Conservation (phyloP, 192 early-diverging fungal species). For the Backusella australiensis region DNA sequence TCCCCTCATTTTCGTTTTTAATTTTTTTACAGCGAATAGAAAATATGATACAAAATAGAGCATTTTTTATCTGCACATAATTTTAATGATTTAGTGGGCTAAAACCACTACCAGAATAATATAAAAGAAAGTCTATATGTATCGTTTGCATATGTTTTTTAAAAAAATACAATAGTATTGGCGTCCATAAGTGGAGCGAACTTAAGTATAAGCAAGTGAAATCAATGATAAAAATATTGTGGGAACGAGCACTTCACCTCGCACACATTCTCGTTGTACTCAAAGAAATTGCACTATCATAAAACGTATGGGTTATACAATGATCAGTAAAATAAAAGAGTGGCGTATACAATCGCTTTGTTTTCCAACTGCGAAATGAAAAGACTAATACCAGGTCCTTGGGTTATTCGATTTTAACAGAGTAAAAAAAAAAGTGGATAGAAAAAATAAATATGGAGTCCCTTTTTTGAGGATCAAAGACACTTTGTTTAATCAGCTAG, state of each 20-base stretch:
- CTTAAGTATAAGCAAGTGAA: background rate
- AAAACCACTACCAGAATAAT: background rate
- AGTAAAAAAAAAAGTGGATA: background rate
- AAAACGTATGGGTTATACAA: background rate
- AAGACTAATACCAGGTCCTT: background rate
- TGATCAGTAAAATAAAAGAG: background rate
- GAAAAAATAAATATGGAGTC: background rate
- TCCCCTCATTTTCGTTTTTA: background rate
- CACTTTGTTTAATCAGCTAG: background rate
- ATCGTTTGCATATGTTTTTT: background rate
- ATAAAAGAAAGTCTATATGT: background rate
- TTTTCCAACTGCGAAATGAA: background rate
- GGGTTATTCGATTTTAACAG: background rate
- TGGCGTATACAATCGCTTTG: background rate
- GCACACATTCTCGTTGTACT: constrained; percentile 1
- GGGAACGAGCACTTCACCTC: background rate
- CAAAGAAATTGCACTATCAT: background rate
- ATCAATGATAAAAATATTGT: background rate
- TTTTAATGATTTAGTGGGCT: background rate
- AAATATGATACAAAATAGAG: background rate
- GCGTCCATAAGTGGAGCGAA: background rate
- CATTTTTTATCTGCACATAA: background rate
- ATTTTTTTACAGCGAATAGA: background rate
- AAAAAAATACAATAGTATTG: background rate
- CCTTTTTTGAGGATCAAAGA: background rate